These are phyloP conservation scores for Colletotrichum orchidophilum DNA, from an alignment of 2,329 filamentous ascomycete genomes.

Conservation along the genomic window DNA sequence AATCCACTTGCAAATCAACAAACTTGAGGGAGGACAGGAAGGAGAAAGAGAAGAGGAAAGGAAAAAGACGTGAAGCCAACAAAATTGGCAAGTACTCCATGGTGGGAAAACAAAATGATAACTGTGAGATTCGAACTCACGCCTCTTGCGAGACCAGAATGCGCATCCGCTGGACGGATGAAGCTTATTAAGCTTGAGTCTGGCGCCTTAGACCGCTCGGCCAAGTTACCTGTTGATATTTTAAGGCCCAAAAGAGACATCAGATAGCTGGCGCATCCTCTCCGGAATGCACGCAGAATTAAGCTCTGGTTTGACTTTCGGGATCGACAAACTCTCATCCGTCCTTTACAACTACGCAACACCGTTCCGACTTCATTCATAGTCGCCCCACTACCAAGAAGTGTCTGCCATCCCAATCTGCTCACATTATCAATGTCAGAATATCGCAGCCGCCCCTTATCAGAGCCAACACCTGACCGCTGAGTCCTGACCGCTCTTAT, in stretches of 20 bases:
- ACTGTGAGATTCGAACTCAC: conserved; percentile 35
- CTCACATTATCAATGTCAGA: not conserved
- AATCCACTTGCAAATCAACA: too few species aligned
- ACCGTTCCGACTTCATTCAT: not conserved
- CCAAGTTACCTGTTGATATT: conserved; percentile 23
- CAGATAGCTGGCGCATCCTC: rapidly evolving
- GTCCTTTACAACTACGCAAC: not conserved
- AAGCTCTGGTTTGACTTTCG: not conserved
- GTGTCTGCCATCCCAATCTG: too few species aligned
- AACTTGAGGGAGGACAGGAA: too few species aligned
- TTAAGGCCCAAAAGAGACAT: rapidly evolving
- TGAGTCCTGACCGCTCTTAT: not conserved
- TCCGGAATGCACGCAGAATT: not conserved
- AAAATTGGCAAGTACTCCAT: too few species aligned
- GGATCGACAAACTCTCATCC: not conserved
- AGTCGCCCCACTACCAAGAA: not conserved
- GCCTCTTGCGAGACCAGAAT: conserved; percentile 34
- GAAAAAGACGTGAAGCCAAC: not conserved
- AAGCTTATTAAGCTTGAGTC: conserved; percentile 28
- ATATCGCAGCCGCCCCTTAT: not conserved
- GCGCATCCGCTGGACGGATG: not conserved
- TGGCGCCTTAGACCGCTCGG: conserved; percentile 34
- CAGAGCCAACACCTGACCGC: not conserved
- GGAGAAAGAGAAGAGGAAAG: not conserved
- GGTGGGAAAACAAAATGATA: conserved; percentile 1